Percentiles rank a stretch among this genome's conserved stretches.
Conservation (phyloP, 495 filamentous ascomycete genomes). For the Hypoxylon lenormandii region DNA sequence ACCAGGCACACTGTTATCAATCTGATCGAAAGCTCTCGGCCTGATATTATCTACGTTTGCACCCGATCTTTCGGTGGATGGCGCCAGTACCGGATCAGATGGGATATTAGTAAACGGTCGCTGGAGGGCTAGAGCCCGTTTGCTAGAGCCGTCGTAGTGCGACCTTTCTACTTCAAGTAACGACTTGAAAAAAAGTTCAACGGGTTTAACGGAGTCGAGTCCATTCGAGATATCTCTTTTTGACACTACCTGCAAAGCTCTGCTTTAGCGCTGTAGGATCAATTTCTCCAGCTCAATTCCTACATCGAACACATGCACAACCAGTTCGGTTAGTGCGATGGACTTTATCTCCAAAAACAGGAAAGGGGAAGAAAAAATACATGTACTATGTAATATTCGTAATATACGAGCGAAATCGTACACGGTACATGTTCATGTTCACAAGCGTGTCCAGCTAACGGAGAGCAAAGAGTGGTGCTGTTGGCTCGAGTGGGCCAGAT, state of each 20-base stretch:
- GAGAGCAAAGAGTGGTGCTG: constrained; percentile 42
- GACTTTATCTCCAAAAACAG: constrained; percentile 41
- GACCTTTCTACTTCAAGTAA: constrained; percentile 37
- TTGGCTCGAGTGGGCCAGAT: constrained; percentile 36
- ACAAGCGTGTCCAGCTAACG: constrained; percentile 15
- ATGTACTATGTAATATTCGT: constrained; percentile 30
- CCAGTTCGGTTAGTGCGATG: constrained; percentile 41
- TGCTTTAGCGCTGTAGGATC: constrained; percentile 31
- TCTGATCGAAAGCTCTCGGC: constrained; percentile 31
- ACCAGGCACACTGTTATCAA: constrained; percentile 35
- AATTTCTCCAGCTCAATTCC: constrained; percentile 41
- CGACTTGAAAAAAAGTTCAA: constrained; percentile 32
- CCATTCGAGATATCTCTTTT: constrained; percentile 34
- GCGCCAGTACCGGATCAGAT: constrained; percentile 45
- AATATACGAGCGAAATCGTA: constrained; percentile 47
- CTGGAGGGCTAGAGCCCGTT: constrained; percentile 31
- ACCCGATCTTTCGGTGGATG: constrained; percentile 44
- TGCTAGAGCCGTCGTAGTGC: constrained; percentile 32
- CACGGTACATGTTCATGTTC: constrained; percentile 38
- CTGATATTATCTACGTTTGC: constrained; percentile 12
- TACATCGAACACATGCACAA: constrained; percentile 37
- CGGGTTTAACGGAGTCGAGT: constrained; percentile 42
- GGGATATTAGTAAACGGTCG: constrained; percentile 17
- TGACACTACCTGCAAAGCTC: constrained; percentile 15
- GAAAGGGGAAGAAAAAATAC: constrained; percentile 33